phyloP scores from a whole-genome alignment of 2,329 filamentous ascomycete genomes.

The Fusarium sp. region DNA sequence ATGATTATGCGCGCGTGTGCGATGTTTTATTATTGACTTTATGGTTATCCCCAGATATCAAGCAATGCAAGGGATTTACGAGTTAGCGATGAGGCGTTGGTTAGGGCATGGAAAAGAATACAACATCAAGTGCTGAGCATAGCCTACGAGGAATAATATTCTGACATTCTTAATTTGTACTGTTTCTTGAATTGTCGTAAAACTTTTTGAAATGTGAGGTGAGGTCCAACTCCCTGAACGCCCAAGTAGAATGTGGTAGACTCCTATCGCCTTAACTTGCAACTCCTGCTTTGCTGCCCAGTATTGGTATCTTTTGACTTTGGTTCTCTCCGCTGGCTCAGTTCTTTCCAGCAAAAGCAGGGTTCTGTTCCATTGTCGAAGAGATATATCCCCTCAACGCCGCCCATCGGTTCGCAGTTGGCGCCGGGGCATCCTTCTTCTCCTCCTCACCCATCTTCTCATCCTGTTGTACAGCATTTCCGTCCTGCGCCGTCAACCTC shows the following conservation, averaged over 20 bases:
- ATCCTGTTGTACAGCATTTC: conserved; percentile 24
- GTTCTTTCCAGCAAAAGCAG: conserved; percentile 68
- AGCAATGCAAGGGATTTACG: conserved; percentile 26
- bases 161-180: neutral
- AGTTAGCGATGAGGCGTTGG: conserved; percentile 41
- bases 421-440: conserved; percentile 42
- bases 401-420: conserved; percentile 76
- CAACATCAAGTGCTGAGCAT: conserved; percentile 12
- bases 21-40: conserved; percentile 14
- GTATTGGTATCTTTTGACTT: conserved; percentile 12
- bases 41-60: conserved; percentile 16
- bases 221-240: conserved; percentile 39
- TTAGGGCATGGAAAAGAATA: conserved; percentile 33
- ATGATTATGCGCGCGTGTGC: conserved; percentile 6
- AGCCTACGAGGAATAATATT: conserved; percentile 27
- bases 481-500: conserved; percentile 65
- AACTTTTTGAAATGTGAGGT: neutral
- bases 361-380: conserved; percentile 88
- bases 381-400: conserved; percentile 87
- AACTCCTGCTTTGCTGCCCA: neutral
- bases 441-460: conserved; percentile 35
- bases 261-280: neutral
- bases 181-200: neutral
- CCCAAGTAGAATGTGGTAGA: conserved; percentile 9
- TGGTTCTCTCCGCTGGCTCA: conserved; percentile 7